A percentile compares a stretch with the other conserved stretches of the same genome.
phyloP scores from a whole-genome alignment of 176 grass and related monocot species.

The Melocanna baccifera region DNA sequence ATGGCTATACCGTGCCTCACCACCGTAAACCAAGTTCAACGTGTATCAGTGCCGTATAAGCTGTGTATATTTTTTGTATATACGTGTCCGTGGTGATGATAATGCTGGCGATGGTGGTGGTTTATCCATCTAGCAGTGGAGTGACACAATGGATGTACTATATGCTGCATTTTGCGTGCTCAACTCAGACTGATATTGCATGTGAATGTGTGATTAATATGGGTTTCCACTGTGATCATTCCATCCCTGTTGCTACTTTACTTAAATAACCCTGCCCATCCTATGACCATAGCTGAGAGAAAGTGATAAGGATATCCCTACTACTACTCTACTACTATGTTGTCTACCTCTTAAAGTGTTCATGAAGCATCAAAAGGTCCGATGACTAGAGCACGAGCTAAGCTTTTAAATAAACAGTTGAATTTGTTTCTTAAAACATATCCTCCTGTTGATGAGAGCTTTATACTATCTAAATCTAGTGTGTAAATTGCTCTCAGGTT shows the following conservation, averaged over 20 bases:
- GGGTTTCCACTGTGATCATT: background rate
- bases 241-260: background rate
- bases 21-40: background rate
- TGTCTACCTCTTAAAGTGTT: no score
- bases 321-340: no score
- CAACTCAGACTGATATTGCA: background rate
- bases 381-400: no score
- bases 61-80: background rate
- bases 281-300: background rate
- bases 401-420: no score
- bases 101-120: background rate
- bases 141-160: background rate
- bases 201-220: background rate
- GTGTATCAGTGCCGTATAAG: background rate
- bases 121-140: background rate
- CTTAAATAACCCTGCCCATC: background rate
- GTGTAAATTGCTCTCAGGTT: no score
- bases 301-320: no score
- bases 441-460: no score
- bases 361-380: no score
- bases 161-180: background rate
- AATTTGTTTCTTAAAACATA: no score
- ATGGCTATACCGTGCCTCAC: background rate
- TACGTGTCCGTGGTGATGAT: background rate
- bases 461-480: no score